Conservation (phyloP, 1,284 basidiomycete species). For the Cryptococcus amylolentus region DNA sequence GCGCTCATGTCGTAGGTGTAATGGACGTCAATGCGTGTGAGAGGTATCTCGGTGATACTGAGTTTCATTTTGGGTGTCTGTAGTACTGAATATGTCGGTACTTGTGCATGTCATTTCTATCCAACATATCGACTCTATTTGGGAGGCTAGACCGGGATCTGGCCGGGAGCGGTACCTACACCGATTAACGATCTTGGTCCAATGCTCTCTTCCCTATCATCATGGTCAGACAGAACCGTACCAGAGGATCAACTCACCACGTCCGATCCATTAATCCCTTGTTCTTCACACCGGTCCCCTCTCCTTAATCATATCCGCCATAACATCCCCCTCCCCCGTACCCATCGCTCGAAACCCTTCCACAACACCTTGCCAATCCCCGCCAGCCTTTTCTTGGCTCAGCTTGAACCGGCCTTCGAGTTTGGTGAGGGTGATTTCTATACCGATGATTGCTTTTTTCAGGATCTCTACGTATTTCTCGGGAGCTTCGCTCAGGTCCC, state of each 20-base stretch:
- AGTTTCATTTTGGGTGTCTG: no score
- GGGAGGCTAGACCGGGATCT: no score
- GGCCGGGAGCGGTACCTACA: no score
- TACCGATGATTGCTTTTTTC: conserved; percentile 49
- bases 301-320: conserved; percentile 40
- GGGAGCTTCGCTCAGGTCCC: conserved; percentile 50
- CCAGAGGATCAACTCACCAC: no score
- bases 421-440: conserved; percentile 46
- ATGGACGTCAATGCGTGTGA: background rate
- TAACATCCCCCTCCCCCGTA: conserved; percentile 28
- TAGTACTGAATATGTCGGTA: no score
- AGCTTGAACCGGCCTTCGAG: conserved; percentile 52
- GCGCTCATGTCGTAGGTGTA: conserved; percentile 58
- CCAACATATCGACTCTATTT: no score
- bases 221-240: no score
- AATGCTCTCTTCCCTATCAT: no score
- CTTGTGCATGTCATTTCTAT: no score
- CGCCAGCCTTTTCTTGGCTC: conserved; percentile 44
- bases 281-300: conserved; percentile 10
- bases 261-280: no score
- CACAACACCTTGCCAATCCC: conserved; percentile 48
- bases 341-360: conserved; percentile 40
- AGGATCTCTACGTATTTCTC: conserved; percentile 44
- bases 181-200: no score
- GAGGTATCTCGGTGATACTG: no score